Base-by-base conservation (phyloP, 345 rosid genomes). In the Hibiscus mutabilis region DNA sequence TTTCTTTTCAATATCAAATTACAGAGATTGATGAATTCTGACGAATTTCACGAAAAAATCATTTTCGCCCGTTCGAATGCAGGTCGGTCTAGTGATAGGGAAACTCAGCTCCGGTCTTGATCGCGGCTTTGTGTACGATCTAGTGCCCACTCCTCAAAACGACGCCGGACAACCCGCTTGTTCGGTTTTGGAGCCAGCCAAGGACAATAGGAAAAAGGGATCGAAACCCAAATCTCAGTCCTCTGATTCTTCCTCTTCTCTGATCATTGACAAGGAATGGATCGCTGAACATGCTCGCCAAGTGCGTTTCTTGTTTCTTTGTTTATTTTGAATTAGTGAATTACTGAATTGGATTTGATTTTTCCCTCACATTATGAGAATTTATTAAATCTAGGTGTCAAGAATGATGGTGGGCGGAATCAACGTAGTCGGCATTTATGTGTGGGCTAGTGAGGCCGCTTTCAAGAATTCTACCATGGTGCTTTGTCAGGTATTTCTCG, bases 51-150 rank as follows among this genome's bases (percentile, higher is more conserved):
- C 24, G 24, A 8, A 1, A 11, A 60, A 51, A 52, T 25, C n/a
- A 1, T 44, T 11, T 37, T 40, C 21, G 10, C 29, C n/a, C 31
- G 68, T 21, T 57, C 18, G n/a, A 6, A 2, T 3, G 60, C 73
- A 94, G 98, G 96, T 94, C 58, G 98, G 97, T 63, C 81, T 91
- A 46, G 93, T 86, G 73, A 88, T 94, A 35, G 98, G 97, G 16
- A 91, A 86, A 87, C 88, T 94, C 55, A 94, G 92, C 84, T 78
- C 93, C 66, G 40, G 62, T 35, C 75, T 94, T 22, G 98, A 90
- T 79, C 84, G 97, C 6, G 98, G 97, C 18, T 90, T 87, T 62
- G 89, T 90, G 56, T 90, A 86, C 78, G 91, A 90, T 83, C 82
- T 94, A 79, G 69, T 94, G 21, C 90, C 96, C 1, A 94, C 96